Evolutionary conservation across 1,284 basidiomycete species (phyloP).

Genomic region (Athelia psychrophila): DNA sequence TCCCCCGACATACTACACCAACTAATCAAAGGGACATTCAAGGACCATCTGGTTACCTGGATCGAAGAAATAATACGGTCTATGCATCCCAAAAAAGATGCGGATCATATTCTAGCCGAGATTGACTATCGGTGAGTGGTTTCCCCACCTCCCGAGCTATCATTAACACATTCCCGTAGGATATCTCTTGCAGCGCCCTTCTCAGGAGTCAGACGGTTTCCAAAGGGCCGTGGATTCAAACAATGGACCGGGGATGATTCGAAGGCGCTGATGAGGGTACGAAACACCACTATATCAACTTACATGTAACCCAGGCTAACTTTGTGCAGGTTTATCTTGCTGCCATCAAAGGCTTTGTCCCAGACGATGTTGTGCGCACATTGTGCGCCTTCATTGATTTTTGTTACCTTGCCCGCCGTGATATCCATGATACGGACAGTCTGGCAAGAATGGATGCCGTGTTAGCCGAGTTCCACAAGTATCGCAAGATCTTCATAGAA

Average conservation of each 20-base stretch:
- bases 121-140: slow-evolving; percentile 13
- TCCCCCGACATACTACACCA: slow-evolving; percentile 1
- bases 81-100: slow-evolving; percentile 5
- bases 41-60: slow-evolving; percentile 17
- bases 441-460: too few relatives aligned
- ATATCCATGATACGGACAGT: too few relatives aligned
- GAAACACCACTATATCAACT: neutral
- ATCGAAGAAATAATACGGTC: slow-evolving; percentile 8
- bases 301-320: too few relatives aligned
- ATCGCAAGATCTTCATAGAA: too few relatives aligned
- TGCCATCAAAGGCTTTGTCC: slow-evolving; percentile 1
- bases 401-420: slow-evolving; percentile 6
- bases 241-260: slow-evolving; percentile 16
- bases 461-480: too few relatives aligned
- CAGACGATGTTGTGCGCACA: slow-evolving; percentile 3
- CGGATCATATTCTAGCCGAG: slow-evolving; percentile 13
- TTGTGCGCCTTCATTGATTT: too few relatives aligned
- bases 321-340: slow-evolving; percentile 3
- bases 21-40: slow-evolving; percentile 10
- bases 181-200: slow-evolving; percentile 9
- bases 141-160: neutral
- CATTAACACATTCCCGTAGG: neutral
- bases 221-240: slow-evolving; percentile 7
- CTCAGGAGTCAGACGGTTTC: slow-evolving; percentile 9
- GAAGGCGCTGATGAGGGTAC: slow-evolving; percentile 15